Conservation (phyloP, 1,284 basidiomycete genomes). For the Ceratobasidium sp. region DNA sequence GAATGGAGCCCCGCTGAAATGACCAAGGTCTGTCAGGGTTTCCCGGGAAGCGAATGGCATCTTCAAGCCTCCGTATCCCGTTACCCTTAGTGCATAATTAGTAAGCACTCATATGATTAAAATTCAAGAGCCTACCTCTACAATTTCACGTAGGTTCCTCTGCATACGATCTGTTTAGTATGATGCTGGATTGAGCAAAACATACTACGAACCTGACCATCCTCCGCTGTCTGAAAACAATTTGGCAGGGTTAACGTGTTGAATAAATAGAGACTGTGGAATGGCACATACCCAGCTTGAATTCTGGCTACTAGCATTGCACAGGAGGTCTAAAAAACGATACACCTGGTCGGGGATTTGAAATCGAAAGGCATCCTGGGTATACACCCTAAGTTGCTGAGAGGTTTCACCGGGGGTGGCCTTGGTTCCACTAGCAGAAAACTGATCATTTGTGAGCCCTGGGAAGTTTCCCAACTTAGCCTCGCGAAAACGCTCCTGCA, state of each 20-base stretch:
- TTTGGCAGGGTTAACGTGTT: neutral
- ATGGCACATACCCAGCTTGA: conserved; percentile 8
- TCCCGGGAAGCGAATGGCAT: conserved; percentile 12
- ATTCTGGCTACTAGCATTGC: conserved; percentile 13
- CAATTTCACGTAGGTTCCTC: too few relatives aligned
- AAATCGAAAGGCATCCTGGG: neutral
- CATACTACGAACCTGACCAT: conserved; percentile 13
- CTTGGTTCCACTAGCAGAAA: neutral
- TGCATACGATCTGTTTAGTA: too few relatives aligned
- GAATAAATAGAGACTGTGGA: neutral
- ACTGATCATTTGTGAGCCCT: neutral
- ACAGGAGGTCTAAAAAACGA: conserved; percentile 17
- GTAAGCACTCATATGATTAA: neutral
- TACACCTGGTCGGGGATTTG: conserved; percentile 16
- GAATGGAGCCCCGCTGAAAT: conserved; percentile 26
- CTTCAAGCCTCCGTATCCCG: conserved; percentile 9
- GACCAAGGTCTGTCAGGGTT: conserved; percentile 13
- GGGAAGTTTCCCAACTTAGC: neutral
- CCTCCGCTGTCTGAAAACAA: neutral
- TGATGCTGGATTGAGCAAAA: neutral
- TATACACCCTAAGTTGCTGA: neutral
- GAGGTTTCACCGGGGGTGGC: neutral
- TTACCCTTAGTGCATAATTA: neutral
- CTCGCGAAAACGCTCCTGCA: neutral
- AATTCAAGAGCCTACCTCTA: neutral